phyloP scores from a whole-genome alignment of 805 yeast species.

The Nakazawaea siamensis region DNA sequence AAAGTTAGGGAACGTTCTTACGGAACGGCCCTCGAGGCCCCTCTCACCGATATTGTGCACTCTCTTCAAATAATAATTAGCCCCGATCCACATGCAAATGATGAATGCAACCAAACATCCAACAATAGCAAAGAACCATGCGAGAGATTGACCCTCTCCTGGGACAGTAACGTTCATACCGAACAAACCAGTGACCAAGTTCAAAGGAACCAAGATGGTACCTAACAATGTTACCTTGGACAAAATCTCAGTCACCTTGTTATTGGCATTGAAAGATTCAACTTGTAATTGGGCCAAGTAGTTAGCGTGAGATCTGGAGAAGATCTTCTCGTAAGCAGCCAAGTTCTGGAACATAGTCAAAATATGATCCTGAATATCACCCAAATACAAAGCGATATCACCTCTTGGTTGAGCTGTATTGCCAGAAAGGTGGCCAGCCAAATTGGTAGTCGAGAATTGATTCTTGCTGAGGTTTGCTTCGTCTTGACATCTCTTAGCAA shows the following conservation, averaged over 20 bases:
- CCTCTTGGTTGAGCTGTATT: slow-evolving; percentile 56
- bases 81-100: slow-evolving; percentile 23
- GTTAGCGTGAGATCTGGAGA: slow-evolving; percentile 85
- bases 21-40: slow-evolving; percentile 3
- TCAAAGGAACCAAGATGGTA: slow-evolving; percentile 84
- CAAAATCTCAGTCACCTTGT: slow-evolving; percentile 77
- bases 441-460: slow-evolving; percentile 7
- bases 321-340: slow-evolving; percentile 84
- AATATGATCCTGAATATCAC: slow-evolving; percentile 96
- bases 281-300: slow-evolving; percentile 92
- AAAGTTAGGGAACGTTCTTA: slow-evolving; percentile 7
- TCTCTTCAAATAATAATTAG: slow-evolving; percentile 15
- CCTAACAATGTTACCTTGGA: slow-evolving; percentile 88
- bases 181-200: slow-evolving; percentile 82
- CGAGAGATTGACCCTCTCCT: slow-evolving; percentile 41
- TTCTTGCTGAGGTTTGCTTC: slow-evolving; percentile 23
- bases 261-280: slow-evolving; percentile 79
- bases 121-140: slow-evolving; percentile 66
- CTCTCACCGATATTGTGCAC: slow-evolving; percentile 7
- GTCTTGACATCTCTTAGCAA: slow-evolving; percentile 91
- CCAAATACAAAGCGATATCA: slow-evolving; percentile 85
- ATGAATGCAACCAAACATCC: slow-evolving; percentile 37
- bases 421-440: slow-evolving; percentile 1
- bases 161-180: slow-evolving; percentile 95
- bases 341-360: slow-evolving; percentile 92